Percentiles rank a stretch among this genome's conserved stretches.
phyloP scores from a whole-genome alignment of 2,329 filamentous ascomycete genomes.

The Paraconiothyrium brasiliense region DNA sequence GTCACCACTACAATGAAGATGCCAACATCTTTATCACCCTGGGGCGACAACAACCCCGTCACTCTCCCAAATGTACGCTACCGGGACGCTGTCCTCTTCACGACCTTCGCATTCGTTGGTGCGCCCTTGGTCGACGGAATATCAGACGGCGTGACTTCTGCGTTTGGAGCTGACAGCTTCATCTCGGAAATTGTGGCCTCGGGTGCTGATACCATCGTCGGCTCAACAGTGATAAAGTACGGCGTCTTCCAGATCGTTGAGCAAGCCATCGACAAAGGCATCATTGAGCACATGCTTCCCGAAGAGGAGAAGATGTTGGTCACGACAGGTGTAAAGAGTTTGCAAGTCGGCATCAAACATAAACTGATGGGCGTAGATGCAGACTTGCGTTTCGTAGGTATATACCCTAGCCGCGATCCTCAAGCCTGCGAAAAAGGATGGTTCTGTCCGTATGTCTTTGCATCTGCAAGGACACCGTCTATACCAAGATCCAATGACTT shows the following conservation, averaged over 20 bases:
- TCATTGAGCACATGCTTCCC: conserved; percentile 50
- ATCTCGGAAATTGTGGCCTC: conserved; percentile 45
- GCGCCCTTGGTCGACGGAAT: conserved; percentile 45
- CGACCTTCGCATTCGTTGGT: conserved; percentile 49
- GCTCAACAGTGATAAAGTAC: conserved; percentile 42
- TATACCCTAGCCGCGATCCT: conserved; percentile 33
- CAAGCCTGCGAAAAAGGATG: conserved; percentile 49
- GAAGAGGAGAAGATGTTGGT: conserved; percentile 52
- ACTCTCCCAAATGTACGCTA: conserved; percentile 52
- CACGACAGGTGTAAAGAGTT: conserved; percentile 47
- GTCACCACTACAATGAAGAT: conserved; percentile 46
- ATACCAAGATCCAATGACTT: conserved; percentile 48
- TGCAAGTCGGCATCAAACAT: conserved; percentile 51
- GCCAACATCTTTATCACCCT: conserved; percentile 45
- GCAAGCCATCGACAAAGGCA: conserved; percentile 51
- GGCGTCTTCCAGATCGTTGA: conserved; percentile 51
- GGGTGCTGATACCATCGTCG: conserved; percentile 41
- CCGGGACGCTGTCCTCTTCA: conserved; percentile 50
- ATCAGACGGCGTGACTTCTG: conserved; percentile 36
- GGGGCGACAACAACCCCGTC: conserved; percentile 53
- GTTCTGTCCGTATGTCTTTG: conserved; percentile 52
- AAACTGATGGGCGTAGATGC: conserved; percentile 54
- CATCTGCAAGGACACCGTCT: conserved; percentile 42
- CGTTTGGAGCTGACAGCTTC: conserved; percentile 48
- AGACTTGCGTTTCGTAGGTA: conserved; percentile 43